Evolutionary conservation across 257 asterid genomes (phyloP), one percentile per base, ranked within the genome.

Genomic region (Nicotiana sylvestris): DNA sequence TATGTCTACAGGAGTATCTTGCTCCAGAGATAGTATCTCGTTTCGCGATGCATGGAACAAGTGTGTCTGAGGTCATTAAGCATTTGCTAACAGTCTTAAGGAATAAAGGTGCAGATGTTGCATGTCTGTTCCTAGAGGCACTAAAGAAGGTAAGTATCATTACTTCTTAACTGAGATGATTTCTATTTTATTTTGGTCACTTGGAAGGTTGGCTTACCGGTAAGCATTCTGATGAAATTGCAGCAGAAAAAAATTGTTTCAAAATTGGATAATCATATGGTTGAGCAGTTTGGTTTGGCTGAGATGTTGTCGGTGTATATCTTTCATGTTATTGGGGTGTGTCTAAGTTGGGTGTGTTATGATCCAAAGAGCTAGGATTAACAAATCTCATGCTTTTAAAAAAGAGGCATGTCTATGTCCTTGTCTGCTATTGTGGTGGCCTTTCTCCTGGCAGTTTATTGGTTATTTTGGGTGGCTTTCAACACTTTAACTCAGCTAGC

Each of bases 11-110:
- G 99, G 98, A 90, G 67, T 87, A 86, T 86, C 94, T 94, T 67
- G 98, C 93, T 64, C 85, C 98, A 16, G 98, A 93, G 92, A 88
- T 96, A 74, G 82, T 96, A 81, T 94, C 98, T 81, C 95, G 85
- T 88, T 85, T 91, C 84, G 93, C 77, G 80, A 88, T 87, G 90
- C 97, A 93, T 82, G 90, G 90, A 37, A 55, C 92, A 30, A 89
- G 97, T 78, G 91, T 92, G 18, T 85, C 88, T 83, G 98, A 94
- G 89, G 92, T 90, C 86, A 92, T 93, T 85, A 96, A 94, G 94
- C 95, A 94, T 86, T 91, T 96, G 43, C 89, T 96, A 51, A 82
- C 96, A 70, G 89, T 89, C 84, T 86, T 94, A 72, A 93, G 85
- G 95, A 96, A 94, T 80, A 93, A 90, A 78, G 81, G 85, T 66